Base-by-base conservation (phyloP, 2,329 filamentous ascomycete species). In the Aspergillus tubingensis region DNA sequence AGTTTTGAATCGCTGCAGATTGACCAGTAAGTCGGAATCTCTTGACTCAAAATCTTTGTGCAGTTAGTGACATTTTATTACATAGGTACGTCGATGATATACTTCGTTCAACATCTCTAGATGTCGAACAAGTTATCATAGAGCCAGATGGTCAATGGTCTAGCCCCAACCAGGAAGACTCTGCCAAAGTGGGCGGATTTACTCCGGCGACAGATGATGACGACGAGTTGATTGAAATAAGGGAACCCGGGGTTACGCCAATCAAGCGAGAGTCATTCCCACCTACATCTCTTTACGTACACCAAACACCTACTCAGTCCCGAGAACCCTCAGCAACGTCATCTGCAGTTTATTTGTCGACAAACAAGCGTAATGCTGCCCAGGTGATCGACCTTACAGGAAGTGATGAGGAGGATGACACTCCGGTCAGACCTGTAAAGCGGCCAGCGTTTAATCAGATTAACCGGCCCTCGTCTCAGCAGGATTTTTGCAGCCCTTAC, bases 131-230 rank as follows among this genome's bases (percentile, higher is more conserved):
- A 67, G 92, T 98, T 25, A 93, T 89, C 1, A 91, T 99, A 44
- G 91, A 98, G 69, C 92, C 94, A 1, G 85, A 92, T 65, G 95
- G 94, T 2, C 82, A 83, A 67, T 99, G 95, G 95, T 81, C 83
- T 23, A 75, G 77, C 50, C 78, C 78, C 44, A 79, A 75, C 36
- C 76, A 80, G 32, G 74, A 75, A 19, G 77, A 78, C n/a, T 67
- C 77, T 25, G 69, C 77, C 36, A 70, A 73, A 15, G 72, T 72
- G 21, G 75, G 71, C 5, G 77, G 77, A 58, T 74, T 72, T 57
- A 73, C 73, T 54, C 76, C 74, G 43, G 59, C 70, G 30, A 71
- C 72, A 47, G 78, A 81, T 57, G 79, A 81, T 48, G 79, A 82
- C 57, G 81, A 84, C 53, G 81, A 84, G 60, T 68, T 85, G 15